Evolutionary conservation across 192 early-diverging fungal genomes (phyloP).

Genomic region (Dimargaris cristalligena): DNA sequence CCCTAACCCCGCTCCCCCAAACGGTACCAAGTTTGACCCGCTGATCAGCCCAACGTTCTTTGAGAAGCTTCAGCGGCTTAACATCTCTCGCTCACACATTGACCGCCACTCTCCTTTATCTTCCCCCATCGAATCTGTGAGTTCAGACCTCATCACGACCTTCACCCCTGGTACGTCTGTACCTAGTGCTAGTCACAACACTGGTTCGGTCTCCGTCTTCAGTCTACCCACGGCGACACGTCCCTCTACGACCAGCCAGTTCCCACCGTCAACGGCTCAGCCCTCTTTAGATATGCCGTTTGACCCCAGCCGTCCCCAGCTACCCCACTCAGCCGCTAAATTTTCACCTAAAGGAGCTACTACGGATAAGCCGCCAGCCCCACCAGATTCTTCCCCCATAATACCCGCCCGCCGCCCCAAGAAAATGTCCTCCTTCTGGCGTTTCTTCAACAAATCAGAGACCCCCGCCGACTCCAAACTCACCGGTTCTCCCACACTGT

Average conservation of each 20-base stretch:
- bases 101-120: no score
- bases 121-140: neutral
- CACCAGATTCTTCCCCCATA: neutral
- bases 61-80: neutral
- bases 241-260: neutral
- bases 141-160: neutral
- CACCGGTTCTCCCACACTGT: no score
- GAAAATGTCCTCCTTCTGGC: conserved; percentile 10
- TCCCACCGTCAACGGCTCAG: neutral
- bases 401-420: conserved; percentile 6
- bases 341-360: neutral
- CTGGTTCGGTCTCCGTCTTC: neutral
- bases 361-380: neutral
- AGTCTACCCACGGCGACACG: neutral
- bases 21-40: neutral
- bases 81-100: neutral
- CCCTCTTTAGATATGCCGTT: neutral
- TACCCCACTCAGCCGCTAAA: neutral
- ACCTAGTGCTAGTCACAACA: neutral
- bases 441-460: conserved; percentile 8
- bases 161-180: neutral
- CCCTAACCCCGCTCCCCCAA: neutral
- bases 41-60: neutral
- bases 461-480: neutral
- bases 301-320: neutral